Evolutionary conservation across 768 basidiomycete species (phyloP), one percentile per base, ranked within the genome.

Genomic region (Hemileccinum impolitum): DNA sequence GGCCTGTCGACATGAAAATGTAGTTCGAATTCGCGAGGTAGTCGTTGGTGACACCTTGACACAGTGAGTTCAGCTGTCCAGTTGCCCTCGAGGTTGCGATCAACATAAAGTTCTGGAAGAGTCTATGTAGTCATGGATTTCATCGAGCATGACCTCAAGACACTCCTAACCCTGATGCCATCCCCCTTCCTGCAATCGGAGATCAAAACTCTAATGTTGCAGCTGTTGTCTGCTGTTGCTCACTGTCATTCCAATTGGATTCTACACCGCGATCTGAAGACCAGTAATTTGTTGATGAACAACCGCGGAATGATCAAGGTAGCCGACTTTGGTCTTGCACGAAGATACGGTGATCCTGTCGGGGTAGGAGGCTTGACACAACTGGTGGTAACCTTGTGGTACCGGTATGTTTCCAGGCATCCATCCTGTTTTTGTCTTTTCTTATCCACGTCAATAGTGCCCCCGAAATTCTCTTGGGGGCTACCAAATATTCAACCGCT

Each of bases 51-150:
- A 98, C 63, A 99, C 96, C 2, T 72, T 99, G 66, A 98, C 96
- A 51, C 95, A 99, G 96, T 98, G 73, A 77, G 95, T 89, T 54
- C 53, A 61, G 58, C 35, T 30, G 13, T 49, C 26, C 39, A 40
- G 40, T 55, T 34, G 4, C 41, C 26, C 43, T 28, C 32, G 39
- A 51, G 31, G 26, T 48, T 46, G 25, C 23, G 36, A 53, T 46
- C 48, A 55, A 49, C 47, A 49, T 34, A 23, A 43, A 41, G 25
- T 18, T 54, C 53, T 58, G 37, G 39, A 64, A 97, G 96, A 74
- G 92, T 98, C 38, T 99, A 94, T 69, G 94, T 99, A 56, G 96
- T 98, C 31, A 96, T 96, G 94, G 94, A 96, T 67, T 99, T 99
- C 64, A 95, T 99, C 65, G 96, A 99, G 69, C 96, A 99, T 69